phyloP scores from a whole-genome alignment of 1,284 basidiomycete species.

The Coniferiporia weirii region DNA sequence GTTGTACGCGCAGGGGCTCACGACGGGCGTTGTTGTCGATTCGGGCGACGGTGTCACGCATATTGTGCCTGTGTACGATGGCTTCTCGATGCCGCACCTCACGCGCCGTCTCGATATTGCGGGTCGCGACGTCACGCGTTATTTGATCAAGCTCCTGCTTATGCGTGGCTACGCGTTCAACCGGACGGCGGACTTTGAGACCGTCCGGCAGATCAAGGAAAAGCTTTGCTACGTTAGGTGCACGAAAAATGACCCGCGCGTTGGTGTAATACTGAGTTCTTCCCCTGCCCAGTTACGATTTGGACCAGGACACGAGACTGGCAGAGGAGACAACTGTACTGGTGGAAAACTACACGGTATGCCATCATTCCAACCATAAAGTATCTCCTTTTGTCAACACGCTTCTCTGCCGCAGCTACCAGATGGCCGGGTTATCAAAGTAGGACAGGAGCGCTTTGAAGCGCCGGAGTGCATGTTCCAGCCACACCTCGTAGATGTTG shows the following conservation, averaged over 20 bases:
- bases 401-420: slow-evolving; percentile 59
- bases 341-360: slow-evolving; percentile 88
- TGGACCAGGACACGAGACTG: slow-evolving; percentile 90
- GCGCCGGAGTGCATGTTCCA: slow-evolving; percentile 99
- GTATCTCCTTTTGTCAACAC: too few relatives aligned
- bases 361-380: slow-evolving; percentile 28
- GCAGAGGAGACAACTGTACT: slow-evolving; percentile 96
- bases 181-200: slow-evolving; percentile 98
- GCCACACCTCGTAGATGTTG: slow-evolving; percentile 95
- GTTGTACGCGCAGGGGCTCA: slow-evolving; percentile 71
- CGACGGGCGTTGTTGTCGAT: slow-evolving; percentile 97
- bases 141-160: slow-evolving; percentile 96
- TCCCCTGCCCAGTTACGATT: slow-evolving; percentile 68
- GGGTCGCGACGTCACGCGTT: slow-evolving; percentile 95
- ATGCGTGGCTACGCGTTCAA: slow-evolving; percentile 99
- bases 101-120: slow-evolving; percentile 95
- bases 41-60: slow-evolving; percentile 99
- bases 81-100: slow-evolving; percentile 91
- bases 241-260: not conserved
- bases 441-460: slow-evolving; percentile 98
- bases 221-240: slow-evolving; percentile 95
- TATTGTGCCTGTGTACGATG: slow-evolving; percentile 97
- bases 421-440: slow-evolving; percentile 94
- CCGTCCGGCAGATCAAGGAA: slow-evolving; percentile 98
- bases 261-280: too few relatives aligned